Evolutionary conservation across 805 yeast species (phyloP).

Genomic region (Teunomyces kruisii): DNA sequence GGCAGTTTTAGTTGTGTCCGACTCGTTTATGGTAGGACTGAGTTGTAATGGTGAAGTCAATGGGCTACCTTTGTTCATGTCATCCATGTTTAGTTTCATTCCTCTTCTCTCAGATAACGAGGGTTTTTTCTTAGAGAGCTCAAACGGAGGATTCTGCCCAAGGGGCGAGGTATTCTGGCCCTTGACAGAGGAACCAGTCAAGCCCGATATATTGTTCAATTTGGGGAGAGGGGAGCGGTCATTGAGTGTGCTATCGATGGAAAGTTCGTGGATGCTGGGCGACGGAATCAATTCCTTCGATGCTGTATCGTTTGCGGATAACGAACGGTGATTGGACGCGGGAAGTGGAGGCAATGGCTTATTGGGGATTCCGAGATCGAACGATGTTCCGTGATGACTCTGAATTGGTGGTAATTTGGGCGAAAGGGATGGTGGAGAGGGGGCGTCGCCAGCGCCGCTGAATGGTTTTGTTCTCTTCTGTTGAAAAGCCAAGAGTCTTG

Average conservation of each 20-base stretch:
- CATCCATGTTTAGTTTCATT: slow-evolving; percentile 47
- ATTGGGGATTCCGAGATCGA: not conserved
- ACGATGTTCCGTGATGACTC: slow-evolving; percentile 12
- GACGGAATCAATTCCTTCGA: slow-evolving; percentile 8
- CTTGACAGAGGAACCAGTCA: slow-evolving; percentile 1
- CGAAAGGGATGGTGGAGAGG: slow-evolving; percentile 9
- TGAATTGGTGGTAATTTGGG: slow-evolving; percentile 7
- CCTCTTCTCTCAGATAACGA: slow-evolving; percentile 57
- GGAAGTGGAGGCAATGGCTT: slow-evolving; percentile 32
- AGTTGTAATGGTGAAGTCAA: slow-evolving; percentile 1
- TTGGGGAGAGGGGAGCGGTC: not conserved
- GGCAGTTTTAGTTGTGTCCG: not conserved
- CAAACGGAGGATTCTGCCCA: slow-evolving; percentile 4
- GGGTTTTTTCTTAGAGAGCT: slow-evolving; percentile 29
- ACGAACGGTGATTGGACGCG: slow-evolving; percentile 7
- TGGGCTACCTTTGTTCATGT: slow-evolving; percentile 12
- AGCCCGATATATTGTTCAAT: not conserved
- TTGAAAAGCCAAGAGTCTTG: slow-evolving; percentile 83
- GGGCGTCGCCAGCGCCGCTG: slow-evolving; percentile 3
- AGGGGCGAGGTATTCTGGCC: slow-evolving; percentile 4
- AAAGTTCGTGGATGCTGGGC: slow-evolving; percentile 3
- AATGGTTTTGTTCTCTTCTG: slow-evolving; percentile 54
- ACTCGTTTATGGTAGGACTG: not conserved
- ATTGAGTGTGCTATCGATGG: slow-evolving; percentile 1
- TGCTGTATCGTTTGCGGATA: slow-evolving; percentile 11